Percentiles rank a stretch among this genome's conserved stretches.
Conservation (phyloP, 306 rosid species). For the Delonix regia region DNA sequence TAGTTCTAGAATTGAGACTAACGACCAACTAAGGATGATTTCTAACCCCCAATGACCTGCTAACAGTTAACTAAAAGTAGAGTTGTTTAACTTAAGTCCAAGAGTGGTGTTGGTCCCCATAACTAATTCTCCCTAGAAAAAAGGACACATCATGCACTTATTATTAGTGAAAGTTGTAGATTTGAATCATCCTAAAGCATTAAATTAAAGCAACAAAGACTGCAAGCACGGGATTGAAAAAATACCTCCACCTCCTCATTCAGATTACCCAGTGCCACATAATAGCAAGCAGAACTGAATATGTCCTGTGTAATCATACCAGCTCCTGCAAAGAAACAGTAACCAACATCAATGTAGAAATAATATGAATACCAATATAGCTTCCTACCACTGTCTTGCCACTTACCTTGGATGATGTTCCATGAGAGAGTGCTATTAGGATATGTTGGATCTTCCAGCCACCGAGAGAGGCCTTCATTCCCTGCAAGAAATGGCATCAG, state of each 20-base stretch:
- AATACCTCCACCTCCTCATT: conserved; percentile 68
- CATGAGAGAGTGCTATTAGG: conserved; percentile 79
- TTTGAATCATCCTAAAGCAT: conserved; percentile 20
- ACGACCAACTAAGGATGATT: neutral
- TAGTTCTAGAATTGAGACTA: neutral
- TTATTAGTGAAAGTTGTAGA: neutral
- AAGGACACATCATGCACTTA: neutral
- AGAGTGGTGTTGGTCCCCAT: neutral
- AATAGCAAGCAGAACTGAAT: conserved; percentile 55
- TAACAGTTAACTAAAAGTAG: neutral
- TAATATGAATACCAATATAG: neutral
- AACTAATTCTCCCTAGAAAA: neutral
- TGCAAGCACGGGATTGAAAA: conserved; percentile 28
- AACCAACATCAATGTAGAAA: conserved; percentile 39
- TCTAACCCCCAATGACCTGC: neutral
- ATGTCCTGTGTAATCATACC: conserved; percentile 70
- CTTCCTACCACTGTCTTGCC: neutral
- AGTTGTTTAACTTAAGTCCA: neutral
- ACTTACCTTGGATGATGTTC: conserved; percentile 70
- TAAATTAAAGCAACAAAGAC: conserved; percentile 15
- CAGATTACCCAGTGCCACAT: conserved; percentile 76
- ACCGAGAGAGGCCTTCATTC: conserved; percentile 54
- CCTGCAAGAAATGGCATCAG: conserved; percentile 58
- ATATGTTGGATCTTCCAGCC: conserved; percentile 74
- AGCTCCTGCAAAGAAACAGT: conserved; percentile 56